Conservation (phyloP, 441 rosid species). For the Hura crepitans region DNA sequence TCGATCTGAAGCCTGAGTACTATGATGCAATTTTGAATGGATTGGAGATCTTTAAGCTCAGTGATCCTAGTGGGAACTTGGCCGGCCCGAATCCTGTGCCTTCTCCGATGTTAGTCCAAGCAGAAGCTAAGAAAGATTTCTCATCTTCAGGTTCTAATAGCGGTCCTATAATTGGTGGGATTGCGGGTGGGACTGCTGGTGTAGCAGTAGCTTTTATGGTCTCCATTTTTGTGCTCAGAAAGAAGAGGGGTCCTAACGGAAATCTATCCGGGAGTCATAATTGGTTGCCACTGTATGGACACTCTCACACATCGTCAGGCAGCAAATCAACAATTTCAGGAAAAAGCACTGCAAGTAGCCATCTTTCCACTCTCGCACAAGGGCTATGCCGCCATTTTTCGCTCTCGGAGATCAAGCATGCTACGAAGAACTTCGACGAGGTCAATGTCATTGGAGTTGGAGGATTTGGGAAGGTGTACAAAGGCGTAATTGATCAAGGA, state of each 20-base stretch:
- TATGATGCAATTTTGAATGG: constrained; percentile 59
- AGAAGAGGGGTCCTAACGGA: constrained; percentile 38
- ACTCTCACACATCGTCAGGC: constrained; percentile 43
- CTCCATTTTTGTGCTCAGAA: constrained; percentile 32
- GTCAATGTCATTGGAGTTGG: constrained; percentile 72
- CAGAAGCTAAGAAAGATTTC: constrained; percentile 27
- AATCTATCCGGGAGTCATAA: constrained; percentile 38
- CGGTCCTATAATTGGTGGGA: constrained; percentile 52
- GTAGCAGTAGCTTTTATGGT: constrained; percentile 39
- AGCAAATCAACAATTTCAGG: constrained; percentile 67
- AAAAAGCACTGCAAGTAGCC: constrained; percentile 59
- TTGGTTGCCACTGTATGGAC: constrained; percentile 82
- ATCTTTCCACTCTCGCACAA: constrained; percentile 55
- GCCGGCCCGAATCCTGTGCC: constrained; percentile 63
- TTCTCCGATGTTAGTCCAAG: constrained; percentile 40
- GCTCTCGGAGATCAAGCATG: constrained; percentile 48
- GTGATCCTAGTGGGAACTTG: constrained; percentile 35
- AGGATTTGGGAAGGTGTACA: constrained; percentile 84
- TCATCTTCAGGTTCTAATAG: constrained; percentile 28
- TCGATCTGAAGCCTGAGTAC: constrained; percentile 38
- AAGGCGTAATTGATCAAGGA: constrained; percentile 63
- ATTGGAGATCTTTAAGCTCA: constrained; percentile 59
- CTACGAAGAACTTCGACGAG: constrained; percentile 62
- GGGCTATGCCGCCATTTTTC: constrained; percentile 71
- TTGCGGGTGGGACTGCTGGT: constrained; percentile 55